These are phyloP conservation scores for Dothideomycetidae sp. DNA, from an alignment of 2,329 filamentous ascomycete species.

Conservation along the genomic window DNA sequence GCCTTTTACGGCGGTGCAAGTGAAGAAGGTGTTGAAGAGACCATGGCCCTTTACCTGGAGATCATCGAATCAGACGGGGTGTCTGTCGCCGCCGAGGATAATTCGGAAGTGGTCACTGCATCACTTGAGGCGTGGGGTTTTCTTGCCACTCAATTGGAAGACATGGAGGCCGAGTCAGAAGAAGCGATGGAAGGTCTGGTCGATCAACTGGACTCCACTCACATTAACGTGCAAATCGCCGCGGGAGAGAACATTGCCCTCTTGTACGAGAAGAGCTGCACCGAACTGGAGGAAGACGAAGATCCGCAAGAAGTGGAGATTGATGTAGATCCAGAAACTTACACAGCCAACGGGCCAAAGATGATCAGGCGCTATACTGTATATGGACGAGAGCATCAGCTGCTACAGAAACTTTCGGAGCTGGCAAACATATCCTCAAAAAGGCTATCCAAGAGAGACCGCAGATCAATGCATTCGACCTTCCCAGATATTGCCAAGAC, in stretches of 20 bases:
- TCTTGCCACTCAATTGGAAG: conserved; percentile 61
- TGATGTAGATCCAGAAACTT: conserved; percentile 32
- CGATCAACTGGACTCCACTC: conserved; percentile 67
- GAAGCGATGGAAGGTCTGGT: conserved; percentile 65
- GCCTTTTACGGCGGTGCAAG: conserved; percentile 63
- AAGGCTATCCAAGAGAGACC: conserved; percentile 50
- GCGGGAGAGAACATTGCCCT: conserved; percentile 71
- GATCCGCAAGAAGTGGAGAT: conserved; percentile 25
- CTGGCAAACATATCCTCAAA: conserved; percentile 47
- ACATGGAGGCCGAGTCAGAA: conserved; percentile 57
- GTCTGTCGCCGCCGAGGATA: conserved; percentile 56
- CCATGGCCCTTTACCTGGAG: conserved; percentile 62
- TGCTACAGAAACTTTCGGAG: conserved; percentile 44
- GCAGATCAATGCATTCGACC: conserved; percentile 49
- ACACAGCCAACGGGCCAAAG: conserved; percentile 31
- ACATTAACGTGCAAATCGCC: conserved; percentile 58
- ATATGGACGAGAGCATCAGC: conserved; percentile 48
- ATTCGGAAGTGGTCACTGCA: conserved; percentile 54
- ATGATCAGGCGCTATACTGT: conserved; percentile 52
- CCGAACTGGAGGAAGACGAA: conserved; percentile 43
- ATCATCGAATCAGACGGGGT: conserved; percentile 69
- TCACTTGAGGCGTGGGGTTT: conserved; percentile 69
- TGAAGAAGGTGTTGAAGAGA: conserved; percentile 49
- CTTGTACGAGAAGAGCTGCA: conserved; percentile 61
- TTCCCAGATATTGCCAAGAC: conserved; percentile 54